These are phyloP conservation scores for Rhynchosporium agropyri DNA, from an alignment of 2,329 filamentous ascomycete species.

Conservation along the genomic window DNA sequence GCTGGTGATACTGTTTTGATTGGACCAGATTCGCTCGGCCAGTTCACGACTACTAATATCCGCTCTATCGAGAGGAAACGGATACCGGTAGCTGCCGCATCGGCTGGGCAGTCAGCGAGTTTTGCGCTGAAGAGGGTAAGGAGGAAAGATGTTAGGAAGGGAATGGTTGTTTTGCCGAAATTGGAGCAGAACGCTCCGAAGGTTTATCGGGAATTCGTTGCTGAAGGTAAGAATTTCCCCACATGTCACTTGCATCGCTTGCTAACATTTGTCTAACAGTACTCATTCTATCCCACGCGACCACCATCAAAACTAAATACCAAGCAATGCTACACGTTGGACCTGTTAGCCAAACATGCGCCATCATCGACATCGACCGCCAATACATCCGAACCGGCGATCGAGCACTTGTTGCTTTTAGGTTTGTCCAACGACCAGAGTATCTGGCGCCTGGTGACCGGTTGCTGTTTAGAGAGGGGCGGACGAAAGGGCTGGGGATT, in stretches of 20 bases:
- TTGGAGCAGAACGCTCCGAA: conserved; percentile 71
- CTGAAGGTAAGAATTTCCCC: conserved; percentile 60
- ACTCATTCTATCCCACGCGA: conserved; percentile 91
- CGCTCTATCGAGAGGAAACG: conserved; percentile 94
- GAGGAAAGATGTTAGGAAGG: conserved; percentile 91
- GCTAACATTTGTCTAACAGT: conserved; percentile 53
- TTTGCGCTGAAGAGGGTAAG: conserved; percentile 88
- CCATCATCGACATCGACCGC: conserved; percentile 97
- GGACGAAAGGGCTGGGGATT: conserved; percentile 93
- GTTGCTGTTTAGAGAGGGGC: conserved; percentile 88
- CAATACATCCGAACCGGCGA: conserved; percentile 93
- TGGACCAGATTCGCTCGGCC: conserved; percentile 86
- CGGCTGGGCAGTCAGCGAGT: conserved; percentile 88
- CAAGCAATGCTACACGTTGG: conserved; percentile 98
- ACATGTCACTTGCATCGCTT: conserved; percentile 7
- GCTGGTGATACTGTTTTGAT: conserved; percentile 87
- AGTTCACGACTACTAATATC: conserved; percentile 84
- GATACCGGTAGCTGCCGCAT: conserved; percentile 82
- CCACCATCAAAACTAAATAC: conserved; percentile 95
- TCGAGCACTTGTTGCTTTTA: conserved; percentile 90
- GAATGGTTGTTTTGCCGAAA: conserved; percentile 94
- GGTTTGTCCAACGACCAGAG: conserved; percentile 91
- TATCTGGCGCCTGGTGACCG: conserved; percentile 88
- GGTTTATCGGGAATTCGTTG: conserved; percentile 75
- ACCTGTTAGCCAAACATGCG: conserved; percentile 90